Base-by-base conservation (phyloP, 257 asterid species). In the Oldenlandia corymbosa region DNA sequence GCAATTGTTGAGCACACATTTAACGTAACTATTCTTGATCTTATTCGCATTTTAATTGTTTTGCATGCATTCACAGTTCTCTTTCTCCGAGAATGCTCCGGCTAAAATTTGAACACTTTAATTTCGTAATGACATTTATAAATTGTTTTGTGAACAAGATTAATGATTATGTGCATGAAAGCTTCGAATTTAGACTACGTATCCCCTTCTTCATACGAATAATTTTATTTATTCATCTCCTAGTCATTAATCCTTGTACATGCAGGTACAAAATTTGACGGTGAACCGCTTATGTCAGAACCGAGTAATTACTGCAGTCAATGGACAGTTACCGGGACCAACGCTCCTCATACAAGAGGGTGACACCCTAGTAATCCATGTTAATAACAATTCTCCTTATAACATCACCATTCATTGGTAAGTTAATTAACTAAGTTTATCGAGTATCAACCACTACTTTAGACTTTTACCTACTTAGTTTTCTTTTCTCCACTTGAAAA, bases 331-430 rank as follows among this genome's bases (percentile, higher is more conserved):
- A 23, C 96, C 96, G 0, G 96, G 95, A 2, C 92, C 92, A 0
- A 79, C 84, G 6, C 51, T 88, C 31, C 67, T 31, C 1, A 88
- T 79, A 0, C 52, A 65, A 8, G 96, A 88, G 61, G 96, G 96
- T 1, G 96, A 88, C 57, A 82, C 87, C 0, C 83, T 88, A 18
- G 55, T 86, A 13, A 76, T 86, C 41, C 85, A 80, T 45, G 90
- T 82, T n/a, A 28, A 50, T 27, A 88, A 88, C 65, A 24, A 60
- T 20, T 86, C 96, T 0, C 94, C 95, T 0, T 82, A 86, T 58
- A 80, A 82, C 27, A 53, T 88, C 2, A 76, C 83, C 48, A 84
- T 88, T 63, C 96, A 88, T 12, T 88, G 92, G 96, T 85, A 80
- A 10, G 53, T 48, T 70, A 9, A 9, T 5, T 32, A 34, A 34